Base-by-base conservation (phyloP, 805 yeast genomes). In the Lachancea fermentati region DNA sequence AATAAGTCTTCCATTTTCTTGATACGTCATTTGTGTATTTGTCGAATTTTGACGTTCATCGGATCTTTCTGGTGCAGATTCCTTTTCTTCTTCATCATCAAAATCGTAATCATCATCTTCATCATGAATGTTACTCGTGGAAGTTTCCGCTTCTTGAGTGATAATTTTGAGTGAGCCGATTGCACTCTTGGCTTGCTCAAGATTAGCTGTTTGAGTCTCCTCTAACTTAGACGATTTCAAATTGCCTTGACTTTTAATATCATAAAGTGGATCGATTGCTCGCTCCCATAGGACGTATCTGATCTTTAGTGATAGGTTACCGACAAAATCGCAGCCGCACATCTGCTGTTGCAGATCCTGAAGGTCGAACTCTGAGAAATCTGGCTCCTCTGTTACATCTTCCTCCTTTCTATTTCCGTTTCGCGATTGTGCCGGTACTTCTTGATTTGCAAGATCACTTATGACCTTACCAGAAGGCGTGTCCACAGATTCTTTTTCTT, bases 251-350 rank as follows among this genome's bases (percentile, higher is more conserved):
- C 34, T 4, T 12, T 24, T 16, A 6, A 14, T 6, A 15, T 49
- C 47, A 30, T 45, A 59, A 17, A 55, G 44, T 6, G 50, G 39
- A 37, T 52, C 59, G 25, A 54, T 45, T 5, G 57, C 88, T 54
- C 75, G 78, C 51, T 83, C 89, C 77, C 85, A 84, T 17, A 84
- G 63, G 9, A 82, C 69, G 49, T 81, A 82, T 47, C 91, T 66
- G 16, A 82, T 62, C 46, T 76, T 82, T 35, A 82, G 64, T 4
- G 87, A 81, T 31, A 83, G 46, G 59, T 78, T 64, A 57, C 81
- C 68, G 1, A 75, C 64, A 6, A 76, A 68, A 11, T 66, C 68
- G 7, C 60, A 47, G 1, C 78, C 78, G 22, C 65, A 73, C 57
- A 62, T 72, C 43, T 37, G 66, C 42, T 49, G 67, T 53, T 46